Base-by-base conservation (phyloP, 2,329 filamentous ascomycete genomes). In the Xylaria arbuscula region DNA sequence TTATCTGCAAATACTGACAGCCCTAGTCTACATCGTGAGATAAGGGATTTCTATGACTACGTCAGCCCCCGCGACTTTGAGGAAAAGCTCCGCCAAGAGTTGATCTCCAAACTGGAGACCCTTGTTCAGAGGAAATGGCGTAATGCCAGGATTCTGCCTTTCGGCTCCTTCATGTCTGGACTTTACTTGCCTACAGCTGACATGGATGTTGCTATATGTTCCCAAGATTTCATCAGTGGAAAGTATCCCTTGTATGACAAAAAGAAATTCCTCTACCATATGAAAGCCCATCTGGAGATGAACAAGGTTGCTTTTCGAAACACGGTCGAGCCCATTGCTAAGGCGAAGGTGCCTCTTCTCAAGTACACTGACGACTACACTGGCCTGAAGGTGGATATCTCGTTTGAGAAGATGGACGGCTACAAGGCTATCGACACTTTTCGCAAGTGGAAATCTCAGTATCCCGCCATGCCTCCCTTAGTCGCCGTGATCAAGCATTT, bases 131-230 rank as follows among this genome's bases (percentile, higher is more conserved):
- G 79, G 15, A 82, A 83, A 57, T 91, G 89, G 74, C 80, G 83
- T 13, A 87, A 88, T 55, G 88, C 90, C 11, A 85, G 90, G 57
- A 83, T 98, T 8, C 84, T 87, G 40, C 86, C 91, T 10, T 99
- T 99, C 78, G 96, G 96, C n/a, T 98, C 96, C 0, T 99, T 94
- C 80, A 94, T 93, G 73, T 93, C 93, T 2, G 93, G 92, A 0
- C 83, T 93, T 8, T 89, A 89, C 73, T 81, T 89, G 2, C 87
- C 87, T 0, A 89, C 92, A 0, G 93, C 93, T 17, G 96, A 99
- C 77, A 97, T 99, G 90, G 96, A 99, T 78, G 84, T 99, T 56
- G 96, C 97, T 2, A 87, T 96, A 61, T 88, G 94, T 59, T 89
- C 87, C 0, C 74, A 79, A 9, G 82, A 84, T 32, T 93, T 88